Base-by-base conservation (phyloP, 176 grass and related monocot genomes). In the Oryza officinalis region DNA sequence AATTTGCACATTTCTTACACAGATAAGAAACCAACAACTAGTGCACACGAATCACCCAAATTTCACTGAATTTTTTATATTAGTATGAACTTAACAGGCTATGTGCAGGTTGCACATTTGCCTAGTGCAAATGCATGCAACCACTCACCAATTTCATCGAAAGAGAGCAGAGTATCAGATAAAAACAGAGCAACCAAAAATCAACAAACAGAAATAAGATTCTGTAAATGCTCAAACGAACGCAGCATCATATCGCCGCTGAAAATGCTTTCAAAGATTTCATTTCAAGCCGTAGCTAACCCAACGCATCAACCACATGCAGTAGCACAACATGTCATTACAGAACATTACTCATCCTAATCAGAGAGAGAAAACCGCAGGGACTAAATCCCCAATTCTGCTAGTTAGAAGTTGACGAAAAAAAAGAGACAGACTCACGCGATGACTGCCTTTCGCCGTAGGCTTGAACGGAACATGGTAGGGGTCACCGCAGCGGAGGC, bases 381-480 rank as follows among this genome's bases (percentile, higher is more conserved):
- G 27, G 20, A 20, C n/a, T 20, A 75, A 61, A 68, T 87, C 45
- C 70, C 28, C 28, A 30, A 30, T 30, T 30, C 28, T 30, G 2
- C 28, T 68, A 49, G 4, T 10, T 35, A 67, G 63, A 74, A 84
- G 74, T 69, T 37, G 8, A 40, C 64, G 18, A 37, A 35, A 61
- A 69, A 20, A 20, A 89, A 12, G 20, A 10, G 18, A 79, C 63
- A 10, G 18, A 79, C 63, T 75, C 87, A 89, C 75, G 31, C 43
- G 52, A 26, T 88, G 69, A 84, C 87, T 74, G 81, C 1, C 37
- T 47, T 14, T 76, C 65, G n/a, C 86, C 80, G 80, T 78, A 78
- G 74, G 67, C 54, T 28, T n/a, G 67, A n/a, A 59, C 73, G 72
- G 41, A 35, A 69, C 59, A 63, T 68, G 17, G 74, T 12, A 20